Evolutionary conservation across 2,329 filamentous ascomycete species (phyloP).

Genomic region (Emmonsiellopsis sp.): DNA sequence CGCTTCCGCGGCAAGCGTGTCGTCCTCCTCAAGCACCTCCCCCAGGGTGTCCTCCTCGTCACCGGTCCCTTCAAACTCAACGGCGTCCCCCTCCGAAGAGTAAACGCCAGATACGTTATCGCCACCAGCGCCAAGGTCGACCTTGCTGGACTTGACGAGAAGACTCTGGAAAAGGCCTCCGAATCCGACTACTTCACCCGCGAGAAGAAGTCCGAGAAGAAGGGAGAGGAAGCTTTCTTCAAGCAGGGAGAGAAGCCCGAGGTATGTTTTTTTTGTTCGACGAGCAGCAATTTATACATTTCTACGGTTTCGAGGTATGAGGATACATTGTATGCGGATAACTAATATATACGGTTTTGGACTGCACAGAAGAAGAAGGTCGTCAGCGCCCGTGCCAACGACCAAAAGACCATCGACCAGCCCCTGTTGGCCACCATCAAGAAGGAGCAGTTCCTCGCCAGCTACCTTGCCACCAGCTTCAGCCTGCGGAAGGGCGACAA

Average conservation of each 20-base stretch:
- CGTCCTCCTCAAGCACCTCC: conserved; percentile 93
- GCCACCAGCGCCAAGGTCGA: conserved; percentile 42
- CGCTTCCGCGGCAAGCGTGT: conserved; percentile 99
- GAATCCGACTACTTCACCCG: conserved; percentile 91
- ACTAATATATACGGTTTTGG: not conserved
- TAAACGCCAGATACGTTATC: conserved; percentile 44
- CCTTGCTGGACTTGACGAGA: conserved; percentile 68
- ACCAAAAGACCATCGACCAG: conserved; percentile 99
- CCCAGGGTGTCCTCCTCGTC: conserved; percentile 96
- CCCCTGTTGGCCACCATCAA: conserved; percentile 90
- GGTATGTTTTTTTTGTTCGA: conserved; percentile 51
- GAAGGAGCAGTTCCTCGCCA: conserved; percentile 90
- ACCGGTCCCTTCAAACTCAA: conserved; percentile 99
- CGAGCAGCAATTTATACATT: no score
- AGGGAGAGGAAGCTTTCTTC: conserved; percentile 99
- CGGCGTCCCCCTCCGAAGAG: conserved; percentile 88
- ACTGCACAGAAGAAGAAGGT: conserved; percentile 85
- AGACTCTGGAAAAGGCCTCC: conserved; percentile 70
- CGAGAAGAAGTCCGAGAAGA: conserved; percentile 84
- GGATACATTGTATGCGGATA: conserved; percentile 8
- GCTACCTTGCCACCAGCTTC: conserved; percentile 94
- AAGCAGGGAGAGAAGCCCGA: conserved; percentile 96
- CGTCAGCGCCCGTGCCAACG: conserved; percentile 79
- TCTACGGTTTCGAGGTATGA: conserved; percentile 8
- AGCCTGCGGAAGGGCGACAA: conserved; percentile 98